Percentiles rank a stretch among this genome's conserved stretches.
Evolutionary conservation across 2,329 filamentous ascomycete genomes (phyloP).

Genomic region (Aspergillus quadricinctus): DNA sequence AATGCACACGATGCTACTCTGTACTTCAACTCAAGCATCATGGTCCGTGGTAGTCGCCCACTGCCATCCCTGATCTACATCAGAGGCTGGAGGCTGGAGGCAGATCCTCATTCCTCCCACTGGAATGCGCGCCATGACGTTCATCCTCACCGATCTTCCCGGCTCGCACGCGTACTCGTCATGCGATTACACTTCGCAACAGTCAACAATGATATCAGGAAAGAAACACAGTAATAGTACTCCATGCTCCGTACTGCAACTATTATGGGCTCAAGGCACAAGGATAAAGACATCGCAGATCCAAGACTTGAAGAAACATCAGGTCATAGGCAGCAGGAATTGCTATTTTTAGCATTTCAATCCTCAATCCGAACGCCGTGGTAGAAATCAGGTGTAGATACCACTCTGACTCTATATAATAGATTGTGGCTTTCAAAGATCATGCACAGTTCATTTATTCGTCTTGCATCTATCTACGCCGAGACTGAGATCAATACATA

Average conservation of each 20-base stretch:
- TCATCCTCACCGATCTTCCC: conserved; percentile 1
- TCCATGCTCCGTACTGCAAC: neutral
- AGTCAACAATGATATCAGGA: neutral
- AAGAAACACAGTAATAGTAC: neutral
- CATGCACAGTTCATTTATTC: neutral
- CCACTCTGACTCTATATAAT: too few species aligned
- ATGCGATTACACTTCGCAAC: neutral
- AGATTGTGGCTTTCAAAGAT: too few species aligned
- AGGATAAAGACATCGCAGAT: neutral
- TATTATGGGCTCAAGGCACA: neutral
- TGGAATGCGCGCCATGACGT: conserved; percentile 8
- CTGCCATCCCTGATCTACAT: conserved; percentile 6
- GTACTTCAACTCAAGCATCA: neutral
- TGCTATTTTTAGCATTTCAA: neutral
- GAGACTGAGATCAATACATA: neutral
- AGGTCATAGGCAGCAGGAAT: neutral
- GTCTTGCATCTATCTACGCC: neutral
- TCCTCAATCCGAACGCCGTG: neutral
- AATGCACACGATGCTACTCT: neutral
- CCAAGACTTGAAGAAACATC: neutral
- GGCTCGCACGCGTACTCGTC: neutral
- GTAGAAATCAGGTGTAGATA: too few species aligned
- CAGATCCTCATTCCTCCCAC: conserved; percentile 3
- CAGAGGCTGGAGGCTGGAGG: neutral
- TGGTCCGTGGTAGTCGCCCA: neutral